Percentiles rank a stretch among this genome's conserved stretches.
Conservation (phyloP, 768 basidiomycete genomes). For the Agrocybe praecox region DNA sequence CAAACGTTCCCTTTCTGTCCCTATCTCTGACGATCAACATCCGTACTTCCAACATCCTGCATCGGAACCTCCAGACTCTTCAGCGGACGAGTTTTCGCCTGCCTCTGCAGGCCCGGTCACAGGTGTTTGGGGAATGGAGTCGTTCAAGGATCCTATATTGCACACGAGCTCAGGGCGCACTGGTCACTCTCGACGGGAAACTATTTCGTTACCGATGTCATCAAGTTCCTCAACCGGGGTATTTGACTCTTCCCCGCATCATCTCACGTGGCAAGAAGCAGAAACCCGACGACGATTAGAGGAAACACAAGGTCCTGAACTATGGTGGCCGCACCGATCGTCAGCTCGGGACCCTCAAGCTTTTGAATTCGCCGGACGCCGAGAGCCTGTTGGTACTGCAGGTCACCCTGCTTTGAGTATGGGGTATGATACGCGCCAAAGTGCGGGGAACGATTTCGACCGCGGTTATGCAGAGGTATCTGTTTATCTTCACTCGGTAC, state of each 20-base stretch:
- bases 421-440: slow-evolving; percentile 25
- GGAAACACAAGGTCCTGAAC: slow-evolving; percentile 18
- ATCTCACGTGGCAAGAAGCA: slow-evolving; percentile 22
- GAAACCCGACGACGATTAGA: slow-evolving; percentile 20
- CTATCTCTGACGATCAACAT: slow-evolving; percentile 14
- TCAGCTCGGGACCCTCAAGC: slow-evolving; percentile 9
- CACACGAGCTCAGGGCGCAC: slow-evolving; percentile 15
- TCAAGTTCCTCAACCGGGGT: slow-evolving; percentile 12
- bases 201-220: slow-evolving; percentile 29
- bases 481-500: not conserved
- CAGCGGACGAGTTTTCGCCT: slow-evolving; percentile 15
- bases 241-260: slow-evolving; percentile 14
- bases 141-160: slow-evolving; percentile 11
- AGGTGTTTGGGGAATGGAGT: slow-evolving; percentile 12
- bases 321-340: slow-evolving; percentile 21
- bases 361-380: slow-evolving; percentile 8
- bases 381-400: slow-evolving; percentile 7
- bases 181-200: slow-evolving; percentile 27
- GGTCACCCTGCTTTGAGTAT: slow-evolving; percentile 17
- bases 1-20: slow-evolving; percentile 58
- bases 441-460: slow-evolving; percentile 19
- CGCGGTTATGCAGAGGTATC: slow-evolving; percentile 26
- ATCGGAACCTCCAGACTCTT: slow-evolving; percentile 15
- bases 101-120: slow-evolving; percentile 15
- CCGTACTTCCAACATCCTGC: slow-evolving; percentile 3